Evolutionary conservation across 129 eudicot species (phyloP).

Genomic region (Arctium minus): DNA sequence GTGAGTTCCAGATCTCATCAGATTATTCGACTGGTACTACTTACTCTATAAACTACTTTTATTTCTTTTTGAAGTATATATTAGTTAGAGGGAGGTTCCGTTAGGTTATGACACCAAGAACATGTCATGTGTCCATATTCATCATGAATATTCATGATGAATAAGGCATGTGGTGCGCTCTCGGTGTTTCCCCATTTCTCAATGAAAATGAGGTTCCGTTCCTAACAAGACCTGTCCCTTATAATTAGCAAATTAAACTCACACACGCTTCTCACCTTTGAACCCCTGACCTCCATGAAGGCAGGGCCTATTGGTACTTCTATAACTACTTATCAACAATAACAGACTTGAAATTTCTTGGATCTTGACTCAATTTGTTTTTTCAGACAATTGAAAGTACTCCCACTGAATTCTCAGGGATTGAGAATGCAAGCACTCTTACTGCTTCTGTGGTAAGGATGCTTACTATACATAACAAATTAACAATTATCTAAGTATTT

Average conservation of each 20-base stretch:
- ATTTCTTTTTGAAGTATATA: background rate
- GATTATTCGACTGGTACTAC: slow-evolving; percentile 78
- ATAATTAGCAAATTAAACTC: too few relatives aligned
- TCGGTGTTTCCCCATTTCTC: background rate
- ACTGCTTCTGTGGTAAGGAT: slow-evolving; percentile 76
- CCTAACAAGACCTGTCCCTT: background rate
- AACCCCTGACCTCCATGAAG: background rate
- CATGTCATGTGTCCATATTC: background rate
- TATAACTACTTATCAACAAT: background rate
- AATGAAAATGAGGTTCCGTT: background rate
- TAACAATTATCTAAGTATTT: background rate
- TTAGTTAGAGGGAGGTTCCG: background rate
- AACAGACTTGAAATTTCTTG: background rate
- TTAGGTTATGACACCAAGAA: too few relatives aligned
- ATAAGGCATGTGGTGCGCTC: too few relatives aligned
- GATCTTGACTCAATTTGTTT: slow-evolving; percentile 6
- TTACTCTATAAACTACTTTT: background rate
- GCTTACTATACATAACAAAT: background rate
- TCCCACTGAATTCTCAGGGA: slow-evolving; percentile 45
- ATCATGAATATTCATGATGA: background rate
- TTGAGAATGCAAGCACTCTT: slow-evolving; percentile 60
- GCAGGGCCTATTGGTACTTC: background rate
- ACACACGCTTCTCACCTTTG: background rate
- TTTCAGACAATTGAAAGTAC: slow-evolving; percentile 85
- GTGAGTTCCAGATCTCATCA: slow-evolving; percentile 96